Conservation (phyloP, 176 grass and related monocot genomes). For the Otatea glauca region DNA sequence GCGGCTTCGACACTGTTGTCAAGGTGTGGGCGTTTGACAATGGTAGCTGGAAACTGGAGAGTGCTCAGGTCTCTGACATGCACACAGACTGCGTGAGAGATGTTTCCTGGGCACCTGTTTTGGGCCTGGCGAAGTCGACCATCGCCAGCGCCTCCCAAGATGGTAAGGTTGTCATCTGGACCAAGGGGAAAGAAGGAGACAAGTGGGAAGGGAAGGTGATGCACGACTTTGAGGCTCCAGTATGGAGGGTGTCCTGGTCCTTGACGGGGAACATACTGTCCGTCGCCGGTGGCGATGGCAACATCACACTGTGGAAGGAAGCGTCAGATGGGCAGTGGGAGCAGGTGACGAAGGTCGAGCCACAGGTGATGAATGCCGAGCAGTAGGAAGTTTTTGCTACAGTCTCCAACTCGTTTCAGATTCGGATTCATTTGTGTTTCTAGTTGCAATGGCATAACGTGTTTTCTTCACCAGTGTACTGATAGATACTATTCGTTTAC, state of each 20-base stretch:
- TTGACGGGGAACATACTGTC: constrained; percentile 75
- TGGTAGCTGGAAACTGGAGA: constrained; percentile 69
- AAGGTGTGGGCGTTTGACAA: constrained; percentile 70
- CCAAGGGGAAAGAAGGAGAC: constrained; percentile 62
- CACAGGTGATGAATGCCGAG: constrained; percentile 38
- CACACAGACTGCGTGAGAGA: constrained; percentile 77
- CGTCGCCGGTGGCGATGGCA: constrained; percentile 60
- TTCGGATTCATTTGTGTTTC: background rate
- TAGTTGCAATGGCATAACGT: background rate
- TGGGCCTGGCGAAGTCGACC: constrained; percentile 67
- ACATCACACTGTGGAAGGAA: constrained; percentile 85
- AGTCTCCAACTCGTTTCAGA: background rate
- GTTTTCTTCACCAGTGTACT: background rate
- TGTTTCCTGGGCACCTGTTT: constrained; percentile 69
- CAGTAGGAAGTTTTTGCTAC: constrained; percentile 17
- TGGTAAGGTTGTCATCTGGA: constrained; percentile 76
- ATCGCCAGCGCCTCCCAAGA: constrained; percentile 71
- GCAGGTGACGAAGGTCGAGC: constrained; percentile 61
- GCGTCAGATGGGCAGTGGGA: constrained; percentile 67
- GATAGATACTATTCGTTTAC: constrained; percentile 5
- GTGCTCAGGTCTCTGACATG: constrained; percentile 49
- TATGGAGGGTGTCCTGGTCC: constrained; percentile 86
- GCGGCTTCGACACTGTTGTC: constrained; percentile 67
- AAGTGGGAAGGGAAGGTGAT: constrained; percentile 77
- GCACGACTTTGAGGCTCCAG: constrained; percentile 59